Evolutionary conservation across 352 stramenopile species (phyloP), one percentile per base, ranked within the genome.

Genomic region (Phytophthora idaei): DNA sequence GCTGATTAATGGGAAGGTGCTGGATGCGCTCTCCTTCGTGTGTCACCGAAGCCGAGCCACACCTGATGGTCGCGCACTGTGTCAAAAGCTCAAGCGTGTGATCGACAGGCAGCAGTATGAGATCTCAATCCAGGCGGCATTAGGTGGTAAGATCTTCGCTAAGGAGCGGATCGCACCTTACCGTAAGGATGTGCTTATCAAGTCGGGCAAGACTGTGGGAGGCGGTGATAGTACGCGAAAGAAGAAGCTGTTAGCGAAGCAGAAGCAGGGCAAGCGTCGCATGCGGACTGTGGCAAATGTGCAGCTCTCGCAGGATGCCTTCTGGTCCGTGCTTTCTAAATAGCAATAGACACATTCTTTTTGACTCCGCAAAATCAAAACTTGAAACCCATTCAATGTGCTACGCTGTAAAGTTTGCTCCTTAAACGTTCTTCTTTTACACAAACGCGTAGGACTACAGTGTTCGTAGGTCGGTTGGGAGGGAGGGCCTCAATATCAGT

Each of bases 191-290:
- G 96, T 99, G 25, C 74, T 99, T 4, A 97, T 96, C 41, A 99
- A 98, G 71, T 97, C 88, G 4, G 89, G 90, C 49, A 99, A 99
- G 65, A 95, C 82, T 0, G 97, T 99, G 14, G 97, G 97, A 46
- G 97, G 97, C 28, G 97, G 97, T 8, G 98, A 99, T 71, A 85
- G 95, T 44, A 98, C 95, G 49, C 83, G 98, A 51, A 99, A 99
- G 77, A 98, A 98, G 67, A 99, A 99, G 70, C 83, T 99, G 31
- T 74, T 99, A 11, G 97, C 99, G 66, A 99, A 99, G 80, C 98
- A 99, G 76, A 99, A 99, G 74, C 82, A 97, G 58, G 98, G 98
- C 63, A 99, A 99, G 84, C 97, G 98, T 61, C 93, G 94, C 58
- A 96, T 98, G 80, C 98, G 99, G 80, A 97, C 93, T 12, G 89